A percentile compares a stretch with the other conserved stretches of the same genome.
These are phyloP conservation scores for Lasiosphaeria ovina DNA, from an alignment of 495 filamentous ascomycete genomes.

Conservation along the genomic window DNA sequence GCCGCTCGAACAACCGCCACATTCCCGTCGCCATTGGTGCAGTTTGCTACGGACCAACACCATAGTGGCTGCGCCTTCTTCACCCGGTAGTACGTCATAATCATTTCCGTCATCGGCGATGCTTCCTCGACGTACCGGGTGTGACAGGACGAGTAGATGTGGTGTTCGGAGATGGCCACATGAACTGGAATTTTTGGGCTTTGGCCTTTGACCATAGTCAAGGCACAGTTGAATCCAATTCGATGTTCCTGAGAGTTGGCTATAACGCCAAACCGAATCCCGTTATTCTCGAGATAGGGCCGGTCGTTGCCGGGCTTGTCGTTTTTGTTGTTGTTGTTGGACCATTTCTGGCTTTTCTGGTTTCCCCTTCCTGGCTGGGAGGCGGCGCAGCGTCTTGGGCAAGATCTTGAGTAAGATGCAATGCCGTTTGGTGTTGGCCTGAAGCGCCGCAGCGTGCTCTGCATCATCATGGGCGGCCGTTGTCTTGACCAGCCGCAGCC, in stretches of 20 bases:
- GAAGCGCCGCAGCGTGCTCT: background rate
- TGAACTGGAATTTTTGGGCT: conserved; percentile 1
- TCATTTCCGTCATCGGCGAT: conserved; percentile 34
- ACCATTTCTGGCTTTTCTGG: too few species aligned
- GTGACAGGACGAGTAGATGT: conserved; percentile 24
- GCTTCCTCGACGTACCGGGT: conserved; percentile 32
- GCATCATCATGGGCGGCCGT: background rate
- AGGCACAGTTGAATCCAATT: background rate
- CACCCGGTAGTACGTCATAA: conserved; percentile 29
- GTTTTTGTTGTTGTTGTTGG: too few species aligned
- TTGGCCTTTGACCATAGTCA: conserved; percentile 1
- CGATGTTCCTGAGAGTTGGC: too few species aligned
- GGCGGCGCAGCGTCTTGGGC: too few species aligned
- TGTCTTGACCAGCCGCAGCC: background rate
- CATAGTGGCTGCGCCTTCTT: conserved; percentile 46
- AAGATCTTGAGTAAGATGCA: too few species aligned
- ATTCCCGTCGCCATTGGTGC: conserved; percentile 18
- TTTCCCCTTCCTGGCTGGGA: too few species aligned
- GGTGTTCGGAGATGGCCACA: conserved; percentile 12
- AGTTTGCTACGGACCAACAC: conserved; percentile 40
- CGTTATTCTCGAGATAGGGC: too few species aligned
- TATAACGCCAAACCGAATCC: too few species aligned
- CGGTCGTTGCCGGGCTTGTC: too few species aligned
- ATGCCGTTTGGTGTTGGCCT: background rate
- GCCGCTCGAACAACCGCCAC: conserved; percentile 55